Evolutionary conservation across 169 alveolate genomes (phyloP), one percentile per base, ranked within the genome.

Genomic region (Cryptosporidium ubiquitum): DNA sequence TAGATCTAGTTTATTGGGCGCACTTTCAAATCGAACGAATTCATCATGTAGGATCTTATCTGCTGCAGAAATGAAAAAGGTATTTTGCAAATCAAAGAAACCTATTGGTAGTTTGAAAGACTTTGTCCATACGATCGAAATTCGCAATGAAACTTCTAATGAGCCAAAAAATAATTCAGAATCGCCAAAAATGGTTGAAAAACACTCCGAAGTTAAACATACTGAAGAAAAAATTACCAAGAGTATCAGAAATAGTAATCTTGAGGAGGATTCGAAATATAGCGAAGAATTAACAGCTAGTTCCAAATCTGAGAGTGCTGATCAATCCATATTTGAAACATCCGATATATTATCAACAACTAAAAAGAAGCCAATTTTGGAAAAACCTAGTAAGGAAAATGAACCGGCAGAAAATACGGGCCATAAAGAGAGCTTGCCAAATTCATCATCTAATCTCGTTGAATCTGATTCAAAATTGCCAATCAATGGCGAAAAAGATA

Each of bases 31-130:
- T 66, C 51, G 58, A 47, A 5, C 79, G 61, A 47, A 64, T 47
- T 61, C 89, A n/a, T 79, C 79, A 20, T 79, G 79, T 23, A 58
- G 68, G 39, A 79, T 79, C 14, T 69, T 79, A 9, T 61, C 89
- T 79, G 89, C 89, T 35, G 89, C 89, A 12, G 89, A 79, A 58
- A 79, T 79, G 89, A 79, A 61, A 29, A 58, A 66, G 79, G 66
- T 58, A 39, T 79, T 79, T 29, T 79, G 89, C 26, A 79, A 47
- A 44, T 58, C 75, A 26, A 79, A 52, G 37, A 79, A 44, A 79
- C 89, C 89, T 6, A 64, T 79, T 29, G 89, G 89, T 16, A 35
- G 49, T 26, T 47, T 79, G 29, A 58, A 64, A 3, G 89, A 79
- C 66, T 79, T 79, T 40, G 68, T 64, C 23, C 89, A 58, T 35